A percentile compares a stretch with the other conserved stretches of the same genome.
phyloP scores from a whole-genome alignment of 78 protist species.

The Dictyostelium firmibasis region DNA sequence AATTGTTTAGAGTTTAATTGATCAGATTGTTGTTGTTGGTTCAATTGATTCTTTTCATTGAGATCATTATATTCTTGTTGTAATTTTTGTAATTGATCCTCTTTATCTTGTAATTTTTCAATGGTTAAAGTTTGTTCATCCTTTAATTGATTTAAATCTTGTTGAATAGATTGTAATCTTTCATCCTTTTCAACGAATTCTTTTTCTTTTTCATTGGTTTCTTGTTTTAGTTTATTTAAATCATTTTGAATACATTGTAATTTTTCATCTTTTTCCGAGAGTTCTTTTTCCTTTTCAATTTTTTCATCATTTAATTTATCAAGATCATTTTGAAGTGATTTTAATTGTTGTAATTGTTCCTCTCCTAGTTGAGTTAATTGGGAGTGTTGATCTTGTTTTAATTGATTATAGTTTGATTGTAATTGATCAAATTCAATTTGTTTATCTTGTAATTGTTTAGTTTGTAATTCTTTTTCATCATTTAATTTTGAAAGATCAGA shows the following conservation, averaged over 20 bases:
- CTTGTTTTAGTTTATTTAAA: background rate
- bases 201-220: background rate
- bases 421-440: background rate
- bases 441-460: background rate
- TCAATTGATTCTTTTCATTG: background rate
- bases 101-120: background rate
- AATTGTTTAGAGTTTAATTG: background rate
- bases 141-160: background rate
- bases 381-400: background rate
- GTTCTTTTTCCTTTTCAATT: background rate
- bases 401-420: background rate
- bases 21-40: background rate
- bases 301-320: background rate
- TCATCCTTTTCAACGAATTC: background rate
- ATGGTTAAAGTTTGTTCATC: background rate
- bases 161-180: background rate
- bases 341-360: background rate
- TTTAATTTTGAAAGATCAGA: background rate
- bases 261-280: background rate
- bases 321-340: background rate
- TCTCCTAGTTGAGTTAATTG: background rate
- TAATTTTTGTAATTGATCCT: background rate
- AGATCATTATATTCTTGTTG: background rate
- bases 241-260: background rate
- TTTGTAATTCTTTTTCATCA: background rate